These are phyloP conservation scores for Aureobasidium melanogenum DNA, from an alignment of 2,329 filamentous ascomycete genomes.

Conservation along the genomic window DNA sequence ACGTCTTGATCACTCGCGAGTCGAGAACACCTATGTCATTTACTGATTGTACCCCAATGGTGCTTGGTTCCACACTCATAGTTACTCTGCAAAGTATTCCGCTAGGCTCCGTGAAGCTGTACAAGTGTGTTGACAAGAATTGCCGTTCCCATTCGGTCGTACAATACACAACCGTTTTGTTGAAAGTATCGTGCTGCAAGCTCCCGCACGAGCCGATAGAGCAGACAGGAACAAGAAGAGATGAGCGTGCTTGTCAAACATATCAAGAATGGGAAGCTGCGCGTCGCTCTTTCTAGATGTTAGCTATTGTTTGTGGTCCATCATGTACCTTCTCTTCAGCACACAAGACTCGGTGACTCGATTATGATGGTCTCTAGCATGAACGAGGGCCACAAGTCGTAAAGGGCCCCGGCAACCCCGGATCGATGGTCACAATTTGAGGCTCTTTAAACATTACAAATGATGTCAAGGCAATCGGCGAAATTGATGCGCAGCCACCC, in stretches of 20 bases:
- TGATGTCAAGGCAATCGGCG: background rate
- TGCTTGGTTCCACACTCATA: background rate
- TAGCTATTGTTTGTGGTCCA: background rate
- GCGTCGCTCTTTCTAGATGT: background rate
- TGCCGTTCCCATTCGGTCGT: background rate
- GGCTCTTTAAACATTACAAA: background rate
- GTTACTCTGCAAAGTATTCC: background rate
- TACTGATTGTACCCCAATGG: background rate
- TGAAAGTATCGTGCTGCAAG: background rate
- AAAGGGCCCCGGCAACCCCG: background rate
- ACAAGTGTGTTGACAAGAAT: background rate
- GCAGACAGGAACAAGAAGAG: background rate
- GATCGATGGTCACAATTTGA: slow-evolving; percentile 2
- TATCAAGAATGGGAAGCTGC: background rate
- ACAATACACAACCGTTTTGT: background rate
- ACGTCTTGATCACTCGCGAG: background rate
- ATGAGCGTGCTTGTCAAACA: background rate
- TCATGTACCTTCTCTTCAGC: background rate
- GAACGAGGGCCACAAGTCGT: background rate
- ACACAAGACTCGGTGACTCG: background rate
- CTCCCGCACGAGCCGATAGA: background rate
- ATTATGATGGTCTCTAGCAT: background rate
- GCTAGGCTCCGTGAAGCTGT: background rate
- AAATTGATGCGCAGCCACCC: background rate
- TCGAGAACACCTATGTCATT: background rate